Conservation (phyloP, 2,329 filamentous ascomycete species). For the Cercospora sp. region DNA sequence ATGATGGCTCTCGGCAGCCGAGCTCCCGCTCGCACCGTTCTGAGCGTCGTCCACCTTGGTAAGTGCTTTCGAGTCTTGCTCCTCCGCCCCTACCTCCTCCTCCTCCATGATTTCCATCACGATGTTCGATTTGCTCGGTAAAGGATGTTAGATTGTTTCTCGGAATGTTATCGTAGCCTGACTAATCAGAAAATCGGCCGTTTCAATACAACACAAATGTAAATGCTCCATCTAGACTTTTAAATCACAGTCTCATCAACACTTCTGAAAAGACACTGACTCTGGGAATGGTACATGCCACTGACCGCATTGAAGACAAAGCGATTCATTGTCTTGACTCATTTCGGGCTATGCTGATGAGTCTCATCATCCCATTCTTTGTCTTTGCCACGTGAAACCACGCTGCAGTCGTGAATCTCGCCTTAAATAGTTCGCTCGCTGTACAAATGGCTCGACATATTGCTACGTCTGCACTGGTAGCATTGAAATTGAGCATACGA, state of each 20-base stretch:
- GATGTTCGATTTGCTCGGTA: not conserved
- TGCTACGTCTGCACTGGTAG: not conserved
- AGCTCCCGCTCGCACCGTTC: not conserved
- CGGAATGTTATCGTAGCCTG: not conserved
- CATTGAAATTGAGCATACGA: not conserved
- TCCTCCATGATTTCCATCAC: not conserved
- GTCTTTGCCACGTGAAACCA: not conserved
- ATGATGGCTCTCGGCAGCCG: not conserved
- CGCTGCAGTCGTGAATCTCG: not conserved
- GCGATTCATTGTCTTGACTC: not conserved
- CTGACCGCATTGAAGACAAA: not conserved
- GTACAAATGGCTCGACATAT: not conserved
- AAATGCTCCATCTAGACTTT: not conserved
- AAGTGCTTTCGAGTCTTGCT: not conserved
- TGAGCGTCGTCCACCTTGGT: conserved; percentile 3
- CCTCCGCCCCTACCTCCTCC: not conserved
- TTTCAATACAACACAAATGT: not conserved
- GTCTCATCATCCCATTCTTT: not conserved
- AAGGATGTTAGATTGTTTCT: not conserved
- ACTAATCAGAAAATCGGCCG: not conserved
- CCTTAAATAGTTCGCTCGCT: not conserved
- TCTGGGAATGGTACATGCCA: not conserved
- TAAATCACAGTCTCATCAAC: not conserved
- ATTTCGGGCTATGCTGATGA: not conserved
- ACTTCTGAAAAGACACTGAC: not conserved